Evolutionary conservation across 176 grass and related monocot species (phyloP).

Genomic region (Eremochloa ophiuroides): DNA sequence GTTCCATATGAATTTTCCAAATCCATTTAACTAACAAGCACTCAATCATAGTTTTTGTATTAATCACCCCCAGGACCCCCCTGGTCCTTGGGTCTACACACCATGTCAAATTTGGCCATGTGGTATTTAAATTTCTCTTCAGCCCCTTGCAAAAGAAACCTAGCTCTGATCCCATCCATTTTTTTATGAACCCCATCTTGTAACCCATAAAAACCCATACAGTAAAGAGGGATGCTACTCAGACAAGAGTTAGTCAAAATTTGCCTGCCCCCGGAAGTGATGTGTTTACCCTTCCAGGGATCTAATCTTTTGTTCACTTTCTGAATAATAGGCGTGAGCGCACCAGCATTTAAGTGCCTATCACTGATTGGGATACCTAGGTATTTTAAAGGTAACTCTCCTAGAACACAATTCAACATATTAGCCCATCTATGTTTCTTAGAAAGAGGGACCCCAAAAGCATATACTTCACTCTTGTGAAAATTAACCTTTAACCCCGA

Average conservation of each 20-base stretch:
- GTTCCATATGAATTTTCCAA: neutral
- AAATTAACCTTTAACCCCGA: neutral
- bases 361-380: neutral
- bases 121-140: neutral
- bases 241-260: neutral
- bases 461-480: neutral
- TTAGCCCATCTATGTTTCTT: no score
- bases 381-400: neutral
- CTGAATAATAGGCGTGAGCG: fast-evolving
- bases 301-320: neutral
- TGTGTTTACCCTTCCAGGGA: neutral
- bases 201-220: neutral
- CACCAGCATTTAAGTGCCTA: fast-evolving
- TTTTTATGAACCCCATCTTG: fast-evolving
- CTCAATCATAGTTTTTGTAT: neutral
- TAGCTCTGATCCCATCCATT: neutral
- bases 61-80: neutral
- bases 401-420: neutral
- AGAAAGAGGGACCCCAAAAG: no score
- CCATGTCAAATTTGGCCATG: neutral
- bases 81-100: neutral
- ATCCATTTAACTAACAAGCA: neutral
- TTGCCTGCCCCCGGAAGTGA: neutral
- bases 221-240: neutral
- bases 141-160: neutral